These are phyloP conservation scores for Aspergillus calidoustus DNA, from an alignment of 2,329 filamentous ascomycete genomes.

Conservation along the genomic window DNA sequence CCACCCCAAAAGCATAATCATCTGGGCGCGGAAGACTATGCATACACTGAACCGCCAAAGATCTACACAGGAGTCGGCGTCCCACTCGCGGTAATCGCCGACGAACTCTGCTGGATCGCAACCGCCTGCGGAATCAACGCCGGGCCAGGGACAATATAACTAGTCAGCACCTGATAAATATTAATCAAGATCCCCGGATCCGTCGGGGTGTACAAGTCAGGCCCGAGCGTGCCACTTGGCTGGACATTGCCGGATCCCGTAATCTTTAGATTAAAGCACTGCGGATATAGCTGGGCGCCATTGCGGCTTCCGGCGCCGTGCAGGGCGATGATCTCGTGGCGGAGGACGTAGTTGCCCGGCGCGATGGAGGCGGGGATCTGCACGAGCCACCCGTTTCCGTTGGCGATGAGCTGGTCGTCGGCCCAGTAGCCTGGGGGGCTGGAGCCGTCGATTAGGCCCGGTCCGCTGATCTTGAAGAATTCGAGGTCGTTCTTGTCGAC, in stretches of 20 bases:
- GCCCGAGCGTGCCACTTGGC: constrained; percentile 53
- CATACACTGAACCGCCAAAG: too few relatives aligned
- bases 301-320: constrained; percentile 48
- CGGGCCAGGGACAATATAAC: constrained; percentile 24
- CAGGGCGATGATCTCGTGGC: constrained; percentile 57
- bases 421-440: constrained; percentile 56
- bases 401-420: constrained; percentile 54
- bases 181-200: constrained; percentile 62
- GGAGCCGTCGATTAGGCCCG: constrained; percentile 53
- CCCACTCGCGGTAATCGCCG: constrained; percentile 20
- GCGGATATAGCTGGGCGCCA: constrained; percentile 56
- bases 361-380: constrained; percentile 49
- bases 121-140: constrained; percentile 19
- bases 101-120: constrained; percentile 21
- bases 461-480: constrained; percentile 66
- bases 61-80: constrained; percentile 6
- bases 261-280: constrained; percentile 63
- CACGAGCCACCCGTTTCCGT: constrained; percentile 54
- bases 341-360: constrained; percentile 56
- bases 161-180: constrained; percentile 49
- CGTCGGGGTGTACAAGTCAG: constrained; percentile 56
- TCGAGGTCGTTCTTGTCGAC: constrained; percentile 56
- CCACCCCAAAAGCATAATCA: not conserved
- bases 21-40: not conserved
- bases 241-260: constrained; percentile 54